These are phyloP conservation scores for Austroboletus rostrupii DNA, from an alignment of 1,284 basidiomycete genomes.

Conservation along the genomic window DNA sequence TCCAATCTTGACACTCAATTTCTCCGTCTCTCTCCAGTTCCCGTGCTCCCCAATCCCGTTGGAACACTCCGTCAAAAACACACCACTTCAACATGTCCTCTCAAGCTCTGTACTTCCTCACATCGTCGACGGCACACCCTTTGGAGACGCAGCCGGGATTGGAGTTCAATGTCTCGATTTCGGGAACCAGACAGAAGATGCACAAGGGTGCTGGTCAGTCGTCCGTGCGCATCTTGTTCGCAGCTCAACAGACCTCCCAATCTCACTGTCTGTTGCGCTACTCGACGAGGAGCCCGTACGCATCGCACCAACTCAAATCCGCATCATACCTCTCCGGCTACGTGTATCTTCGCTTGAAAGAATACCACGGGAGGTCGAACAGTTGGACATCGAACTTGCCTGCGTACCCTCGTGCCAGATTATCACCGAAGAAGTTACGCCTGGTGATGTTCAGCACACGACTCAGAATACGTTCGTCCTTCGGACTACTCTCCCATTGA, in stretches of 20 bases:
- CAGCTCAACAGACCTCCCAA: slow-evolving; percentile 3
- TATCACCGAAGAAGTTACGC: not conserved
- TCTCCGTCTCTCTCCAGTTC: slow-evolving; percentile 43
- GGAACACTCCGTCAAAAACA: not conserved
- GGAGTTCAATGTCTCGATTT: slow-evolving; percentile 48
- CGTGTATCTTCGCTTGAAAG: slow-evolving; percentile 33
- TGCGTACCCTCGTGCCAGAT: slow-evolving; percentile 16
- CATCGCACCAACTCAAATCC: slow-evolving; percentile 59
- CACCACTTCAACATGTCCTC: slow-evolving; percentile 37
- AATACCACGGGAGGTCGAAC: slow-evolving; percentile 25
- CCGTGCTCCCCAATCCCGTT: slow-evolving; percentile 9
- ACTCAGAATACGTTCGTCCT: slow-evolving; percentile 9
- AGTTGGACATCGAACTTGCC: slow-evolving; percentile 38
- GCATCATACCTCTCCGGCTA: slow-evolving; percentile 50
- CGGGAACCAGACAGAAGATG: not conserved
- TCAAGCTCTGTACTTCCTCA: slow-evolving; percentile 57
- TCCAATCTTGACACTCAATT: slow-evolving; percentile 50
- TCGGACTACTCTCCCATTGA: slow-evolving; percentile 37
- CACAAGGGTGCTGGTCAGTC: slow-evolving; percentile 18
- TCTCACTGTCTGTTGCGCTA: slow-evolving; percentile 35
- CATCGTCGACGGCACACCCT: slow-evolving; percentile 65
- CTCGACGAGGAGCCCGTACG: slow-evolving; percentile 30
- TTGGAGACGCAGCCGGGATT: slow-evolving; percentile 63
- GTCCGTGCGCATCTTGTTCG: slow-evolving; percentile 10
- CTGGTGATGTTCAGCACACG: not conserved